phyloP scores from a whole-genome alignment of 73 alveolate species.

The Tetrahymena malaccensis region DNA sequence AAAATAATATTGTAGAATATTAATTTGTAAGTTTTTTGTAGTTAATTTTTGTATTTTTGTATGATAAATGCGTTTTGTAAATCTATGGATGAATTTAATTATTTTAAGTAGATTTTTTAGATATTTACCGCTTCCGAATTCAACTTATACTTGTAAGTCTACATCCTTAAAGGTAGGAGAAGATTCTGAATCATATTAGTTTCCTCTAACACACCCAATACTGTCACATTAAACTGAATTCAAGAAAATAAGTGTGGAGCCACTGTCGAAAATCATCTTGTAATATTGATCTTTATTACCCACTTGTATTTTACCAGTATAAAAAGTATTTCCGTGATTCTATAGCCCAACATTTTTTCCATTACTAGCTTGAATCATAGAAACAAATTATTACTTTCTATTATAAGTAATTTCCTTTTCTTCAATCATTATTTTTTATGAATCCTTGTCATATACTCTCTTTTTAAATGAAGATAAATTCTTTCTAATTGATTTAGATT shows the following conservation, averaged over 20 bases:
- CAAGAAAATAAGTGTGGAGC: background rate
- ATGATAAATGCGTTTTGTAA: background rate
- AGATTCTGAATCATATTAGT: background rate
- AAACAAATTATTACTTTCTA: background rate
- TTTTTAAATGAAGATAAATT: background rate
- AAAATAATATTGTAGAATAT: background rate
- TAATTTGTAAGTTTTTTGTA: background rate
- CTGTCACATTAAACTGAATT: slow-evolving; percentile 3
- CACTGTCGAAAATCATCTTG: slow-evolving; percentile 11
- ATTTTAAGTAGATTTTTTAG: background rate
- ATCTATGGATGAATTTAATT: background rate
- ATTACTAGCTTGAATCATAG: background rate
- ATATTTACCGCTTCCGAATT: background rate
- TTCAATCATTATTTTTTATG: background rate
- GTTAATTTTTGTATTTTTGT: no score
- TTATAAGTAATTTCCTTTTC: background rate
- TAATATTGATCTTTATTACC: background rate
- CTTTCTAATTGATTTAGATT: background rate
- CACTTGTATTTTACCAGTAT: background rate
- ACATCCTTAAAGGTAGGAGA: slow-evolving; percentile 1
- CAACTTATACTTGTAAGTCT: background rate
- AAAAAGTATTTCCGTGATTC: background rate
- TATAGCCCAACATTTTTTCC: background rate
- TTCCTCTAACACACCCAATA: slow-evolving; percentile 5
- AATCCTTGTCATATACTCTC: background rate